Evolutionary conservation across 2,329 filamentous ascomycete species (phyloP).

Genomic region (Metarhizium guizhouense): DNA sequence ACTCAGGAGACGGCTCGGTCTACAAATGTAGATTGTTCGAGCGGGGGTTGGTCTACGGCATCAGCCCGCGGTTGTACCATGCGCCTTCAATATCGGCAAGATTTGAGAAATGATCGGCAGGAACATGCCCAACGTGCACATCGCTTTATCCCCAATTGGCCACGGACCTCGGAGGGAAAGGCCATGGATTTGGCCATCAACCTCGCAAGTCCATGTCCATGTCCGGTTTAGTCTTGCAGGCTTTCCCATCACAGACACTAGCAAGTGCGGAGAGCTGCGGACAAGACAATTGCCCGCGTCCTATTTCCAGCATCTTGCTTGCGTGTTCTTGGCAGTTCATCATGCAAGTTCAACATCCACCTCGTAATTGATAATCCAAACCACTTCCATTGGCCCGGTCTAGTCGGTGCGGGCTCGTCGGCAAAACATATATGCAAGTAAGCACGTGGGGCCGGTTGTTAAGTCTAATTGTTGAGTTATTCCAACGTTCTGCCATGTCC

Average conservation of each 20-base stretch:
- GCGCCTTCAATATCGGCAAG: not conserved
- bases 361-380: not conserved
- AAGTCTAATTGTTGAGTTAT: too few species aligned
- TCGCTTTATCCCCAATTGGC: not conserved
- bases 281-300: not conserved
- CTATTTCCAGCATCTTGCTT: not conserved
- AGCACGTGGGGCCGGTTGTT: constrained; percentile 2
- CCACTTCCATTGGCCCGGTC: not conserved
- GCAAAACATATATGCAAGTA: not conserved
- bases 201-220: too few species aligned
- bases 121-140: not conserved
- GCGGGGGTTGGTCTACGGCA: not conserved
- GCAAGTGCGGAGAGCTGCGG: too few species aligned
- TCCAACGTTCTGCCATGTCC: too few species aligned
- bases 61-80: not conserved
- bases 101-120: not conserved
- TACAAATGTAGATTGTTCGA: not conserved
- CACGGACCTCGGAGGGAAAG: not conserved
- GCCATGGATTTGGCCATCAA: too few species aligned
- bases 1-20: not conserved
- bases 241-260: too few species aligned
- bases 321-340: too few species aligned
- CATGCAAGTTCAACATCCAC: too few species aligned
- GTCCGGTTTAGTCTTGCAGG: too few species aligned
- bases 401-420: not conserved